Percentiles rank a stretch among this genome's conserved stretches.
These are phyloP conservation scores for Neopestalotiopsis sp. DNA, from an alignment of 2,329 filamentous ascomycete species.

Conservation along the genomic window DNA sequence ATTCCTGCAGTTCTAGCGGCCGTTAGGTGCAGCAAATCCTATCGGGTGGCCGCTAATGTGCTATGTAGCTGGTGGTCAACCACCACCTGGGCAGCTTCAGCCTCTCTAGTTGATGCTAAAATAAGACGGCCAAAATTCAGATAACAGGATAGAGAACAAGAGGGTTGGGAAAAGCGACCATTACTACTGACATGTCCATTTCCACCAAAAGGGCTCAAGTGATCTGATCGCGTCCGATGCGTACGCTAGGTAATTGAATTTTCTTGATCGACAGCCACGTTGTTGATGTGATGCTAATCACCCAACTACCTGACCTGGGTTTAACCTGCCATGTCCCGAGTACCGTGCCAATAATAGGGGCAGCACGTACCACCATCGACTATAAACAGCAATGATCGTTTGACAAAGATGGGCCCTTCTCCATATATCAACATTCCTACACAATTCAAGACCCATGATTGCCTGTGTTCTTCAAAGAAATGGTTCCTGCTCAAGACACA, in stretches of 20 bases:
- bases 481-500: no score
- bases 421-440: neutral
- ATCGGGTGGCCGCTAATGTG: neutral
- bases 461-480: no score
- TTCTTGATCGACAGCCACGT: neutral
- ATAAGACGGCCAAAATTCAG: neutral
- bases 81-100: neutral
- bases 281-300: neutral
- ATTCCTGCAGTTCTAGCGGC: constrained; percentile 3
- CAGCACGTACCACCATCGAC: neutral
- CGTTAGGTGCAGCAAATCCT: constrained; percentile 6
- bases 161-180: no score
- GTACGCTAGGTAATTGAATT: neutral
- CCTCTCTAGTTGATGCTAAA: neutral
- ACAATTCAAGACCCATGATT: neutral
- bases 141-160: neutral
- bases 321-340: neutral
- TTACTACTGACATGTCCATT: no score
- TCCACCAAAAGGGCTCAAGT: neutral
- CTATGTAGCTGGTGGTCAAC: neutral
- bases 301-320: neutral
- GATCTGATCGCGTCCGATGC: neutral
- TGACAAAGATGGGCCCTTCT: neutral
- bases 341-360: neutral
- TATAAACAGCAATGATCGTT: neutral